Conservation (phyloP, 2,329 filamentous ascomycete species). For the Penicillium sp. region DNA sequence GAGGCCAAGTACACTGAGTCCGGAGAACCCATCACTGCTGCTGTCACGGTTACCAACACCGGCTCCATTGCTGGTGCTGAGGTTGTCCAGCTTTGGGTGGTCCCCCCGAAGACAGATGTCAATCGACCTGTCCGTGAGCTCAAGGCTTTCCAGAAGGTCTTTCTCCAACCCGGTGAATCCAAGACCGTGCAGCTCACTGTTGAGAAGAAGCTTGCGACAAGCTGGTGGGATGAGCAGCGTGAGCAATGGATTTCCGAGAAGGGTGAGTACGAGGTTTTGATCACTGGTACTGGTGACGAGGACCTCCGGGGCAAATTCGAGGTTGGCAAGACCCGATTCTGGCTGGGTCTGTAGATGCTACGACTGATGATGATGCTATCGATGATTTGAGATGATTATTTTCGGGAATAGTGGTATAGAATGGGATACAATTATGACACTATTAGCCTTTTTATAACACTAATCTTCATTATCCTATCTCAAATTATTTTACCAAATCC, state of each 20-base stretch:
- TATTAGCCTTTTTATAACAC: background rate
- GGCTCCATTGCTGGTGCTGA: constrained; percentile 55
- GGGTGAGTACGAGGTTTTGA: constrained; percentile 64
- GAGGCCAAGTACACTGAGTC: constrained; percentile 40
- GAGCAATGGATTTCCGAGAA: constrained; percentile 66
- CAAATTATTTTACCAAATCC: background rate
- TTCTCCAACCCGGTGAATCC: constrained; percentile 60
- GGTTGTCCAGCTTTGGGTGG: constrained; percentile 57
- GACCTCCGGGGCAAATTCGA: constrained; percentile 56
- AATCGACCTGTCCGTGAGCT: constrained; percentile 62
- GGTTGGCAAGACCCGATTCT: constrained; percentile 64
- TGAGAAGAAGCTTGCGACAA: constrained; percentile 65
- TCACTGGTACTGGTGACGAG: constrained; percentile 57
- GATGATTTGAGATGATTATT: background rate
- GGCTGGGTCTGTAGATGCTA: constrained; percentile 59
- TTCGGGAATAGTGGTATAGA: background rate
- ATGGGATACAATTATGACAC: background rate
- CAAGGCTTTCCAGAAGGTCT: constrained; percentile 66
- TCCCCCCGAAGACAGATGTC: constrained; percentile 50
- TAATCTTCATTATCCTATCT: background rate
- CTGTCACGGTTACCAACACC: constrained; percentile 53
- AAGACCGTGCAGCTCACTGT: constrained; percentile 57
- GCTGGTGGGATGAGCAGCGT: constrained; percentile 70
- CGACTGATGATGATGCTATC: background rate
- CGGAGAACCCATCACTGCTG: constrained; percentile 49